Evolutionary conservation across 192 early-diverging fungal species (phyloP), one percentile per base, ranked within the genome.

Genomic region (Umbelopsis vinacea): DNA sequence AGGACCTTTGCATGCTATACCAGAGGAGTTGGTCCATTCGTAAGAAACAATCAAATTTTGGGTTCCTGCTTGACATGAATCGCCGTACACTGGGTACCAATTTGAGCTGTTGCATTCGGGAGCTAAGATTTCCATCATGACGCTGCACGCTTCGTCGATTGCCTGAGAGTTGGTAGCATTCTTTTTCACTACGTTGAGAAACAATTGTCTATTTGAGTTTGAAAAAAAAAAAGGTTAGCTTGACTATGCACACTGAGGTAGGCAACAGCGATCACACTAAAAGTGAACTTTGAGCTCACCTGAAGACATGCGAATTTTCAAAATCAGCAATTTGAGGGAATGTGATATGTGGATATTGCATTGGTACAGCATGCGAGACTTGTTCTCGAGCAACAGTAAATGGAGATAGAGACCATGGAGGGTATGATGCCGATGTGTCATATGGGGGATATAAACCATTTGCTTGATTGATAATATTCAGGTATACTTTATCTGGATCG

Each of bases 311-410:
- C 24, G 69, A 38, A 33, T 70, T 29, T 23, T 70, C 69, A 35
- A 70, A 40, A 15, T 52, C 53, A 17, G 50, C 37, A 23, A 70
- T 26, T 24, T 70, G 69, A 17, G 69, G 48, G 12, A 70, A 54
- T 2, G 69, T 38, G 6, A 22, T 70, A 21, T 50, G 48, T 15
- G 69, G 69, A 33, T 70, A 70, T 40, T 70, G 69, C 48, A 70
- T 70, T 23, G 69, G 69, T 9, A 70, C 69, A 70, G 69, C 69
- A 53, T 70, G 69, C 8, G 48, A 54, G 5, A 70, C 48, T 29
- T 52, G 22, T 54, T 35, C 48, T 54, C 69, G 37, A 52, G 69
- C 47, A 3, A 50, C 69, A 52, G 37, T 70, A 52, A 70, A 50
- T 19, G n/a, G 67, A 22, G 48, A 19, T 17, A 52, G 45, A 2